Percentiles rank a stretch among this genome's conserved stretches.
Conservation (phyloP, 768 basidiomycete species). For the Botryobasidium botryosum region DNA sequence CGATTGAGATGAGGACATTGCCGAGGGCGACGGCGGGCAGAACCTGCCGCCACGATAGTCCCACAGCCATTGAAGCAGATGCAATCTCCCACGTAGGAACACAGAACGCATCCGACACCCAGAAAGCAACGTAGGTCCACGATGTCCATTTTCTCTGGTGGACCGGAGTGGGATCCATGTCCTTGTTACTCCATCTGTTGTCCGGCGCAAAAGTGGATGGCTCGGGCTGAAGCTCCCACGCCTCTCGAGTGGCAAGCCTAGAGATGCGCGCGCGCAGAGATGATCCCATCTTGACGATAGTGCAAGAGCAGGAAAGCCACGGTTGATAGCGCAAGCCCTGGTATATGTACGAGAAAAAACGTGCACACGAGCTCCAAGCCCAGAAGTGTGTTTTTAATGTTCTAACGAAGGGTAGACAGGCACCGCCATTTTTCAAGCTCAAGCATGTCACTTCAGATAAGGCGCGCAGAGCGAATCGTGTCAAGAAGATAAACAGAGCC, state of each 20-base stretch:
- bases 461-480: no score
- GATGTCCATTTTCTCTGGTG: constrained; percentile 47
- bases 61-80: constrained; percentile 53
- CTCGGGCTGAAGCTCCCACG: constrained; percentile 36
- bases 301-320: no score
- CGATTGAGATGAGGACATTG: constrained; percentile 50
- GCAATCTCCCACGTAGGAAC: constrained; percentile 35
- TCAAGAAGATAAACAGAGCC: no score
- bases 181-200: constrained; percentile 48
- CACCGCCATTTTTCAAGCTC: no score
- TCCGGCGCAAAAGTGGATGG: constrained; percentile 39
- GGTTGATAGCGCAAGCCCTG: no score
- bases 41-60: constrained; percentile 59
- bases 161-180: constrained; percentile 59
- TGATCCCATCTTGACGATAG: background rate
- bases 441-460: no score
- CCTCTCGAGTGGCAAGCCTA: background rate
- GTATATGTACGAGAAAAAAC: no score
- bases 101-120: constrained; percentile 12
- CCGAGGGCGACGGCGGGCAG: constrained; percentile 54
- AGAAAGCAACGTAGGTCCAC: constrained; percentile 45
- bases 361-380: no score
- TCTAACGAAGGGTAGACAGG: no score
- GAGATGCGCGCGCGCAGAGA: background rate
- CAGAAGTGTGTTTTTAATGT: no score